phyloP scores from a whole-genome alignment of 345 rosid species.

The Pistacia atlantica region DNA sequence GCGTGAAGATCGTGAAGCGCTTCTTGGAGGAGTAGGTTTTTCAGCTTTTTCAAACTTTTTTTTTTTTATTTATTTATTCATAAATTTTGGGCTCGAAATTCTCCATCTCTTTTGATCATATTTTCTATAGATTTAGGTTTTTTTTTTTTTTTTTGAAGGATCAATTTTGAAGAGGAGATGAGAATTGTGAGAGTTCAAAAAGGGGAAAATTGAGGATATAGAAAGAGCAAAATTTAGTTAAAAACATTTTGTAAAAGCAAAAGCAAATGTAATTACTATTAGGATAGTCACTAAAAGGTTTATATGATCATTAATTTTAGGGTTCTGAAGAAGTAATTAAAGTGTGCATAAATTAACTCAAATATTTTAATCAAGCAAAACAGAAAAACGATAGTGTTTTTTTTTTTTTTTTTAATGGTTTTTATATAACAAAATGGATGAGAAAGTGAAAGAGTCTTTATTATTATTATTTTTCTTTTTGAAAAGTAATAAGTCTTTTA shows the following conservation, averaged over 20 bases:
- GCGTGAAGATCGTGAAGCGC: slow-evolving; percentile 66
- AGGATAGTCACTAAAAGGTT: no score
- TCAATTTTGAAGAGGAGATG: not conserved
- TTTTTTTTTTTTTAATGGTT: not conserved
- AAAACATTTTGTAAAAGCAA: not conserved
- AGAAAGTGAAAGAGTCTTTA: no score
- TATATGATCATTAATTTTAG: no score
- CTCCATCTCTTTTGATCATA: not conserved
- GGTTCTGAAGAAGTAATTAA: no score
- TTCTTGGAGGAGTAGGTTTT: slow-evolving; percentile 74
- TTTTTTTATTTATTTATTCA: not conserved
- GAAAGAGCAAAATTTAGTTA: not conserved
- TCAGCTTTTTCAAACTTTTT: slow-evolving; percentile 39
- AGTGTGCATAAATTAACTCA: no score
- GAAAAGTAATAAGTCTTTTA: not conserved
- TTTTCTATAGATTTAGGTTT: not conserved
- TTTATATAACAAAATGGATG: not conserved
- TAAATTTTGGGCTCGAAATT: not conserved
- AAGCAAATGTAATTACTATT: no score
- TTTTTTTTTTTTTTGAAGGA: no score
- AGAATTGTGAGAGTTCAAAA: not conserved
- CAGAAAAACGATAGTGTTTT: no score
- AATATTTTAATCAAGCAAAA: no score
- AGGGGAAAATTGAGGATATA: not conserved
- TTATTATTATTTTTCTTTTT: no score